These are phyloP conservation scores for Paramecium octaurelia DNA, from an alignment of 73 alveolate genomes.

Conservation along the genomic window DNA sequence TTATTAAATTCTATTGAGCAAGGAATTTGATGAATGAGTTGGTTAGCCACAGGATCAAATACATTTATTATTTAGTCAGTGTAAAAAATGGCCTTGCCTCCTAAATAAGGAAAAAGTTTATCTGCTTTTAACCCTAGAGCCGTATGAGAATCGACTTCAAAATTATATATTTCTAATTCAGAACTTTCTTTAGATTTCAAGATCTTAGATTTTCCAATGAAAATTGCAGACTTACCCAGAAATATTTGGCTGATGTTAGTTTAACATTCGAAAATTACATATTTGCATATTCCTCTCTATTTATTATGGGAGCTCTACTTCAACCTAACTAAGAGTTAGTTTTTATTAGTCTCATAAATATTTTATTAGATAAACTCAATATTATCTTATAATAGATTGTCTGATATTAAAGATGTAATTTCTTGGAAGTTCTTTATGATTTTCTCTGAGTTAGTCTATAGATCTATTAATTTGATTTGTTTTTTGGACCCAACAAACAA, in stretches of 20 bases:
- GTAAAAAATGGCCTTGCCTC: slow-evolving; percentile 6
- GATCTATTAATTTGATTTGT: slow-evolving; percentile 42
- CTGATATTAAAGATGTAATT: slow-evolving; percentile 32
- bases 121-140: background rate
- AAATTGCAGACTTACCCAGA: slow-evolving; percentile 52
- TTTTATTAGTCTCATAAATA: slow-evolving; percentile 30
- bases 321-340: slow-evolving; percentile 37
- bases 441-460: background rate
- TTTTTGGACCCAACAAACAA: slow-evolving; percentile 66
- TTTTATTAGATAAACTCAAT: slow-evolving; percentile 68
- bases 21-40: background rate
- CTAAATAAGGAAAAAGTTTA: background rate
- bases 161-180: slow-evolving; percentile 54
- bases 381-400: slow-evolving; percentile 62
- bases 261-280: background rate
- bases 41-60: background rate
- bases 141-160: slow-evolving; percentile 46
- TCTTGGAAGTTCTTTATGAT: slow-evolving; percentile 45
- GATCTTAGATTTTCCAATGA: slow-evolving; percentile 54
- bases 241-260: background rate
- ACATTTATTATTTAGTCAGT: background rate
- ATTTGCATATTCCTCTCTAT: background rate
- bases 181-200: slow-evolving; percentile 49
- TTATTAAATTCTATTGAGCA: background rate
- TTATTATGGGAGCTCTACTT: slow-evolving; percentile 12